phyloP scores from a whole-genome alignment of 441 rosid species.

The Melastoma candidum region DNA sequence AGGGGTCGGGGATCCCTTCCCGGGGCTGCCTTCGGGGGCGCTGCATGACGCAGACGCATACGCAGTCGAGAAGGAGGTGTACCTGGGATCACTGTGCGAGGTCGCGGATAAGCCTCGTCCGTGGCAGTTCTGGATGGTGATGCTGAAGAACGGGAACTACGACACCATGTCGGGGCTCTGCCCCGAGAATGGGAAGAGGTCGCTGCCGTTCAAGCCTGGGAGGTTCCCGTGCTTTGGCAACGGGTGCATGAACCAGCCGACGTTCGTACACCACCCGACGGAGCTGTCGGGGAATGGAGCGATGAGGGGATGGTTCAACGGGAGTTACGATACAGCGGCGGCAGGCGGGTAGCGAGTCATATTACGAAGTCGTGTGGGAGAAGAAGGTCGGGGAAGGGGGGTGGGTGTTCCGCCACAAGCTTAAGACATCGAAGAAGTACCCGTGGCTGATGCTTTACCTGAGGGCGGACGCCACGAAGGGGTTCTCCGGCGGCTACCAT shows the following conservation, averaged over 20 bases:
- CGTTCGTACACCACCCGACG: conserved; percentile 3
- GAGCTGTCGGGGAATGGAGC: not conserved
- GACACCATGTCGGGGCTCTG: conserved; percentile 1
- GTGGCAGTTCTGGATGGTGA: conserved; percentile 10
- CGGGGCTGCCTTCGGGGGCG: not conserved
- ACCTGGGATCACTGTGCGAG: conserved; percentile 4
- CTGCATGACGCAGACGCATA: not conserved
- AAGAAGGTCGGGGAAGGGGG: conserved; percentile 3
- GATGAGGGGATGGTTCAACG: conserved; percentile 4
- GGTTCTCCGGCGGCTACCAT: conserved; percentile 6
- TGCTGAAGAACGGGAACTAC: conserved; percentile 6
- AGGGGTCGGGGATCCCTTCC: not conserved
- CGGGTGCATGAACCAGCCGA: conserved; percentile 8
- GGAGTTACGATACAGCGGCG: conserved; percentile 3
- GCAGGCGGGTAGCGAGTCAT: not conserved
- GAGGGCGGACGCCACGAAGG: conserved; percentile 5
- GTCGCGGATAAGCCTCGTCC: conserved; percentile 2
- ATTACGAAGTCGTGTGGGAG: conserved; percentile 2
- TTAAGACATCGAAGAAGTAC: conserved; percentile 5
- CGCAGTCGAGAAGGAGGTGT: conserved; percentile 1
- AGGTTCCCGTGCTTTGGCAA: conserved; percentile 1
- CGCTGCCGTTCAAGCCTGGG: not conserved
- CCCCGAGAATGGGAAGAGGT: conserved; percentile 1
- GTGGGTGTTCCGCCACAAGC: conserved; percentile 4
- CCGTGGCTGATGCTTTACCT: conserved; percentile 12